These are phyloP conservation scores for Cercospora janseana DNA, from an alignment of 2,329 filamentous ascomycete species.

Conservation along the genomic window DNA sequence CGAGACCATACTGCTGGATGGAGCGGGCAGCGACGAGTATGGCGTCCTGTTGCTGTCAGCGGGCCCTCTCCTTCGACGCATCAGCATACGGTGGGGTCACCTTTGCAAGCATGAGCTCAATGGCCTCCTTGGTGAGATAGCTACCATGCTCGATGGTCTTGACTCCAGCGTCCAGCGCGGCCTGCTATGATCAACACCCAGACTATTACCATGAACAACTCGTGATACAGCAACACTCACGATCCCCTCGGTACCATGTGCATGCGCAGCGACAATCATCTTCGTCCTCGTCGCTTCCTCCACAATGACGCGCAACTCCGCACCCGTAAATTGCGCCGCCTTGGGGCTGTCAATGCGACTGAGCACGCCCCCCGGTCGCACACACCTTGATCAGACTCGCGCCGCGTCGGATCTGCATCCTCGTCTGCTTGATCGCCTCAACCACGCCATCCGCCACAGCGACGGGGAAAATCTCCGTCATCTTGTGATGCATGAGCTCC, in stretches of 20 bases:
- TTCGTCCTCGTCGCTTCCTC: constrained; percentile 28
- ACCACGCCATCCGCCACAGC: constrained; percentile 18
- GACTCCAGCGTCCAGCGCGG: constrained; percentile 47
- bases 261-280: constrained; percentile 38
- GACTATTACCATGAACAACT: not conserved
- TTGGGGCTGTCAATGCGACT: constrained; percentile 26
- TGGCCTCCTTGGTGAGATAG: constrained; percentile 49
- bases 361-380: constrained; percentile 38
- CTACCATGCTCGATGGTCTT: constrained; percentile 52
- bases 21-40: constrained; percentile 49
- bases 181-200: constrained; percentile 30
- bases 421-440: constrained; percentile 18
- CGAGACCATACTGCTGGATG: constrained; percentile 43
- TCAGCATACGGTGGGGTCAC: not conserved
- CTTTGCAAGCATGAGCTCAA: constrained; percentile 49
- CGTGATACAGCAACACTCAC: constrained; percentile 8
- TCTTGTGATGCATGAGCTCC: constrained; percentile 36
- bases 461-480: constrained; percentile 35
- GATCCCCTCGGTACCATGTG: constrained; percentile 41
- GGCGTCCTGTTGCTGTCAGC: constrained; percentile 32
- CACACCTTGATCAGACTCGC: constrained; percentile 27
- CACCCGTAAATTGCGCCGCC: constrained; percentile 26
- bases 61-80: not conserved
- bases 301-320: constrained; percentile 30
- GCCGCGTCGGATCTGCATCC: constrained; percentile 19